Percentiles rank a stretch among this genome's conserved stretches.
These are phyloP conservation scores for Ormosia semicastrata DNA, from an alignment of 306 rosid genomes.

Conservation along the genomic window DNA sequence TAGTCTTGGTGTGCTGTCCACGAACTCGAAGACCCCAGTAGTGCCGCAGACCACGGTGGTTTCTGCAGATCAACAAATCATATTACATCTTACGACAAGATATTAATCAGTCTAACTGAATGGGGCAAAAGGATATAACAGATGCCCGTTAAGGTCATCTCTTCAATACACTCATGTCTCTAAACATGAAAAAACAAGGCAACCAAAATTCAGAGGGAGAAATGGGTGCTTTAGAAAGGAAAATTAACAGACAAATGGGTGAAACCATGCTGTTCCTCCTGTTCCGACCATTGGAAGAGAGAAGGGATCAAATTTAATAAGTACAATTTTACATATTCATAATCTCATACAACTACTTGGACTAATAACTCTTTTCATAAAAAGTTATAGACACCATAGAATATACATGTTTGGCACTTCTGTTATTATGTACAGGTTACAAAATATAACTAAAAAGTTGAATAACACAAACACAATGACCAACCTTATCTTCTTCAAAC, in stretches of 20 bases:
- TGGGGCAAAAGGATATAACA: background rate
- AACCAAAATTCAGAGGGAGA: background rate
- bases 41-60: conserved; percentile 85
- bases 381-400: background rate
- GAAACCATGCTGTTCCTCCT: background rate
- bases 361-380: background rate
- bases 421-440: background rate
- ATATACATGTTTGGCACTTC: background rate
- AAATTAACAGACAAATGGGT: background rate
- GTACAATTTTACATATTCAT: background rate
- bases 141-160: background rate
- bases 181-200: background rate
- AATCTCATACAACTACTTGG: background rate
- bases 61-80: conserved; percentile 43
- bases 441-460: background rate
- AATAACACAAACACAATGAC: background rate
- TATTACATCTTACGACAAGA: background rate
- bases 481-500: conserved; percentile 90
- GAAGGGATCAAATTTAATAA: background rate
- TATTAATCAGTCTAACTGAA: background rate
- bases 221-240: background rate
- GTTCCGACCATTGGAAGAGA: background rate
- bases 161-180: background rate
- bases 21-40: conserved; percentile 95
- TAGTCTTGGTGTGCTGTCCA: conserved; percentile 91